Percentiles rank a stretch among this genome's conserved stretches.
phyloP scores from a whole-genome alignment of 257 asterid genomes.

The Solanum corneliomulleri region DNA sequence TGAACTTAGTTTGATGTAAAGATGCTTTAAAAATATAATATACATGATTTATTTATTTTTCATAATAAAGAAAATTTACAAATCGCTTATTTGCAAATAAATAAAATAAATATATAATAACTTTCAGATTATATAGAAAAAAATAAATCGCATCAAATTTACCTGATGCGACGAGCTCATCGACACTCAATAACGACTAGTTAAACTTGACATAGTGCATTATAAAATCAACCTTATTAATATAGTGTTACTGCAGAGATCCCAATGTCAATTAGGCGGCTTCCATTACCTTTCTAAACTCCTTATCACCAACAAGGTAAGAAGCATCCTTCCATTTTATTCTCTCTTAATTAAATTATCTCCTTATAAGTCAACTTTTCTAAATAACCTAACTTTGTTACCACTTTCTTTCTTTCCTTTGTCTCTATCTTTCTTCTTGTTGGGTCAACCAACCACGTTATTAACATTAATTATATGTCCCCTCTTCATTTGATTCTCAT shows the following conservation, averaged over 20 bases:
- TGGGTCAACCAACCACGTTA: slow-evolving; percentile 52
- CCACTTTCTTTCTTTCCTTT: background rate
- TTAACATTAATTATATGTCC: slow-evolving; percentile 26
- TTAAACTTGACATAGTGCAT: no score
- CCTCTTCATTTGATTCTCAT: background rate
- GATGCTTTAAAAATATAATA: no score
- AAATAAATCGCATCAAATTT: accelerated
- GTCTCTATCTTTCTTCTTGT: background rate
- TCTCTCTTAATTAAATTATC: background rate
- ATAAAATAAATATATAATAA: accelerated
- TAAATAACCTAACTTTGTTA: slow-evolving; percentile 6
- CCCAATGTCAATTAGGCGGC: background rate
- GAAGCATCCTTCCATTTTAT: background rate
- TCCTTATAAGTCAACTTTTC: slow-evolving; percentile 14
- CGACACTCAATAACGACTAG: background rate
- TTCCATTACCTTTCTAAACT: background rate
- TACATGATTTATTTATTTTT: no score
- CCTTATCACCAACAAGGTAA: background rate
- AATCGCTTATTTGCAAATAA: accelerated
- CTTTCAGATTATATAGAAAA: no score
- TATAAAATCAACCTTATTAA: background rate
- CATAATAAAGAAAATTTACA: accelerated
- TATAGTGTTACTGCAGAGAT: background rate
- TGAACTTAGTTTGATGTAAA: background rate
- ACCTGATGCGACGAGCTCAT: accelerated